These are phyloP conservation scores for Phyllachora maydis DNA, from an alignment of 2,329 filamentous ascomycete genomes.

Conservation along the genomic window DNA sequence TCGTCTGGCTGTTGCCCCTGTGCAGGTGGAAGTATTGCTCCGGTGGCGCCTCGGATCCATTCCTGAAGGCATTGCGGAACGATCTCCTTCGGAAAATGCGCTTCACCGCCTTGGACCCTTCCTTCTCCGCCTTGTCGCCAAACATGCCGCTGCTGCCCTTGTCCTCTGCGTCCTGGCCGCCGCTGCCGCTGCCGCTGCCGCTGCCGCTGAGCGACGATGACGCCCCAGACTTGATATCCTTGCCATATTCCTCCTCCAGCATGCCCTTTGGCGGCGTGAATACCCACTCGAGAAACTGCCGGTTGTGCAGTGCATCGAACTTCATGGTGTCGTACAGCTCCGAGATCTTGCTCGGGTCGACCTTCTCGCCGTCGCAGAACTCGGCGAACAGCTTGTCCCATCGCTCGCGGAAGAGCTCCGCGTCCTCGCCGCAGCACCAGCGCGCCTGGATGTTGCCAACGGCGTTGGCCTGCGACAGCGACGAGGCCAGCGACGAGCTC, in stretches of 20 bases:
- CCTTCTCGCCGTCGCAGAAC: slow-evolving; percentile 92
- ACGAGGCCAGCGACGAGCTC: slow-evolving; percentile 8
- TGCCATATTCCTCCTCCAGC: slow-evolving; percentile 46
- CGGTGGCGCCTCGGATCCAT: slow-evolving; percentile 27
- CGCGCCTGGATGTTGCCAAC: slow-evolving; percentile 61
- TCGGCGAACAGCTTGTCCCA: slow-evolving; percentile 98
- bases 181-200: slow-evolving; percentile 2
- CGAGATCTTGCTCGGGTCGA: slow-evolving; percentile 95
- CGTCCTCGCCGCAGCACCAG: slow-evolving; percentile 94
- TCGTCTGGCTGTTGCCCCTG: slow-evolving; percentile 43
- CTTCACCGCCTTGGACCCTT: slow-evolving; percentile 16
- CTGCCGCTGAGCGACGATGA: slow-evolving; percentile 8
- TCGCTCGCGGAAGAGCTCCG: slow-evolving; percentile 81
- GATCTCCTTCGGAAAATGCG: slow-evolving; percentile 39
- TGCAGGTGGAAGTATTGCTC: slow-evolving; percentile 82
- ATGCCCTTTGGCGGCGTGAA: slow-evolving; percentile 74
- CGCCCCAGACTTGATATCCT: too few relatives aligned
- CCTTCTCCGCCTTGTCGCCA: slow-evolving; percentile 18
- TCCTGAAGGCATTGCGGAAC: slow-evolving; percentile 17
- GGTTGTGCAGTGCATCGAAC: slow-evolving; percentile 92
- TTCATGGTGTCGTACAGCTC: slow-evolving; percentile 99
- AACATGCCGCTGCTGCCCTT: slow-evolving; percentile 4
- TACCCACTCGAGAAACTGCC: slow-evolving; percentile 91
- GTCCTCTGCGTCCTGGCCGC: slow-evolving; percentile 19
- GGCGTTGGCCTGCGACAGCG: slow-evolving; percentile 38